Conservation (phyloP, 176 grass and related monocot species). For the Pontederia crassipes region DNA sequence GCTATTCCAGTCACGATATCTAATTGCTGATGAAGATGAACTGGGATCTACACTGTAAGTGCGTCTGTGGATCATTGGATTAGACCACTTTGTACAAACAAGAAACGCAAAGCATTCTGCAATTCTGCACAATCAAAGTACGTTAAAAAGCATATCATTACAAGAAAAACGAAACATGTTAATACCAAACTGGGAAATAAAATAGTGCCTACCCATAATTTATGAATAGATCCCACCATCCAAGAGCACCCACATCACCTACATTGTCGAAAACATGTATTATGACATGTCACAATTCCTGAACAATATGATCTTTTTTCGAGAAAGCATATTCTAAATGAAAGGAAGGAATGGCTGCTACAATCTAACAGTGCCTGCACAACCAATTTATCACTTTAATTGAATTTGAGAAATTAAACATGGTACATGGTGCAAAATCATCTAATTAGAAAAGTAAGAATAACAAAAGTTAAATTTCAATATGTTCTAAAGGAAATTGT, state of each 20-base stretch:
- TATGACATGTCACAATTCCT: not conserved
- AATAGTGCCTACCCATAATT: slow-evolving; percentile 48
- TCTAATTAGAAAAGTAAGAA: too few species aligned
- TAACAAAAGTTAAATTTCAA: too few species aligned
- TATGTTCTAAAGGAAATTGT: too few species aligned
- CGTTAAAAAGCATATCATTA: too few species aligned
- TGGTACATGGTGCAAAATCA: too few species aligned
- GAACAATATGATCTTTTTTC: not conserved
- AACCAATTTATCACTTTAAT: too few species aligned
- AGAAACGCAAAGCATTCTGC: slow-evolving; percentile 66
- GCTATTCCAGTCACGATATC: slow-evolving; percentile 20
- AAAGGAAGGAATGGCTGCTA: too few species aligned
- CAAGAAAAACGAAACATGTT: too few species aligned
- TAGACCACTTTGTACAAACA: slow-evolving; percentile 55
- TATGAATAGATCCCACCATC: slow-evolving; percentile 87
- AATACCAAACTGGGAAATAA: not conserved
- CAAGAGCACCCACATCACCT: slow-evolving; percentile 56
- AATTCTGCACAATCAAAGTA: slow-evolving; percentile 34
- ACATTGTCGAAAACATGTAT: not conserved
- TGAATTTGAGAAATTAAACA: too few species aligned
- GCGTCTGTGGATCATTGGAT: slow-evolving; percentile 48
- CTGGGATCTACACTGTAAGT: slow-evolving; percentile 26
- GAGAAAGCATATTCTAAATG: too few species aligned
- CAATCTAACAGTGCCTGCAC: too few species aligned
- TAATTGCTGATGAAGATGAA: slow-evolving; percentile 20